These are phyloP conservation scores for Suillus decipiens DNA, from an alignment of 768 basidiomycete genomes.

Conservation along the genomic window DNA sequence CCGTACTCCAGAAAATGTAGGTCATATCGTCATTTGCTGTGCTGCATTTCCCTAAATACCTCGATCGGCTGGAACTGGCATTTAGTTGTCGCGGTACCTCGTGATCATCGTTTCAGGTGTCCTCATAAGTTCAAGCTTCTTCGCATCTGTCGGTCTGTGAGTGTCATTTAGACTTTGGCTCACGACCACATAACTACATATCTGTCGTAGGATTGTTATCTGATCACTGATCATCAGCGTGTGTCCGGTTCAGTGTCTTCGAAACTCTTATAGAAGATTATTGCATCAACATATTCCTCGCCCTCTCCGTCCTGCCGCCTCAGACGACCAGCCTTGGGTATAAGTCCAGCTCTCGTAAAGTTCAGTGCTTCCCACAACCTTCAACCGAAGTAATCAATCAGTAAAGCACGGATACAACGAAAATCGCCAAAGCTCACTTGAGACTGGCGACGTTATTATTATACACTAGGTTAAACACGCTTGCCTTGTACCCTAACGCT, in stretches of 20 bases:
- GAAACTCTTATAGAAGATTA: conserved; percentile 83
- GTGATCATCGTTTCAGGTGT: background rate
- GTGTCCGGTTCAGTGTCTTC: conserved; percentile 28
- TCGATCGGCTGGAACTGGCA: background rate
- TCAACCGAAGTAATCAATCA: conserved; percentile 13
- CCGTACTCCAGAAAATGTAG: background rate
- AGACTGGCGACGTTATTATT: conserved; percentile 78
- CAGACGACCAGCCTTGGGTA: conserved; percentile 76
- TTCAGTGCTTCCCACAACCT: conserved; percentile 85
- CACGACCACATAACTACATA: background rate
- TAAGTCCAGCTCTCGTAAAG: conserved; percentile 77
- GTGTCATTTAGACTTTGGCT: background rate
- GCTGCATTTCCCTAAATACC: background rate
- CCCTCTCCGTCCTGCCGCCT: conserved; percentile 63
- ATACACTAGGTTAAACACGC: conserved; percentile 92
- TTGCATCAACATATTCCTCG: conserved; percentile 90
- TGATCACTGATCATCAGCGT: conserved; percentile 3
- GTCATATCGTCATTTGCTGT: background rate
- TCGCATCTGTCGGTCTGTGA: background rate
- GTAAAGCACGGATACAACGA: background rate
- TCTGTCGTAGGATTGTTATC: background rate
- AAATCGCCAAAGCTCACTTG: conserved; percentile 42
- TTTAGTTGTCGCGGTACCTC: background rate
- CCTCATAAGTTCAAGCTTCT: background rate
- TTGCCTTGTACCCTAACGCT: conserved; percentile 69